Conservation (phyloP, 2,329 filamentous ascomycete genomes). For the Fusarium continuum region DNA sequence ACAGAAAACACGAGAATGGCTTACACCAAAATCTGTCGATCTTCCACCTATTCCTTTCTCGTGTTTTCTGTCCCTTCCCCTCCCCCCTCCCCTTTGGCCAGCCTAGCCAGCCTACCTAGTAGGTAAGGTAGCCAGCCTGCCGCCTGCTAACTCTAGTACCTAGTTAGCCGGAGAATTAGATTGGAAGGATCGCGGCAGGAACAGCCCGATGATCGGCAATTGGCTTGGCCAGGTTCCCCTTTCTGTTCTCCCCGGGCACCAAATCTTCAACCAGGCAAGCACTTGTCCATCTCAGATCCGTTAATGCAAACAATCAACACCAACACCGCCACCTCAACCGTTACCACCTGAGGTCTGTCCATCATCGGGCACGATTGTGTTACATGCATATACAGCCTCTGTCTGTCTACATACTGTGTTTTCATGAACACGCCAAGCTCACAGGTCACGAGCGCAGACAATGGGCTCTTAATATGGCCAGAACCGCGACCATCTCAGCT, state of each 20-base stretch:
- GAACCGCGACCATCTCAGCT: neutral
- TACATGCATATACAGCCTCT: neutral
- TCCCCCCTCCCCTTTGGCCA: too few relatives aligned
- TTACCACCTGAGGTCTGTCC: neutral
- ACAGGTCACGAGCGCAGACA: neutral
- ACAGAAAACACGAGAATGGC: too few relatives aligned
- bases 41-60: too few relatives aligned
- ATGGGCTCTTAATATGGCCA: neutral
- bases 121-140: neutral
- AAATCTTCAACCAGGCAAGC: conserved; percentile 19
- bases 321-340: neutral
- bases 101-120: neutral
- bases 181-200: conserved; percentile 18
- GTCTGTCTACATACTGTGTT: neutral
- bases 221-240: conserved; percentile 23
- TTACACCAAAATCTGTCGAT: too few relatives aligned
- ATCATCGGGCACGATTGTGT: neutral
- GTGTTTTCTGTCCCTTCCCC: too few relatives aligned
- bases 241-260: conserved; percentile 6
- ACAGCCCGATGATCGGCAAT: conserved; percentile 32
- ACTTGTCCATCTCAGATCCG: conserved; percentile 18
- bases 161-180: too few relatives aligned
- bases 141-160: conserved; percentile 6
- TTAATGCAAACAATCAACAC: neutral
- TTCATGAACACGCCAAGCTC: neutral